These are phyloP conservation scores for Pholiota adiposa DNA, from an alignment of 1,284 basidiomycete species.

Conservation along the genomic window DNA sequence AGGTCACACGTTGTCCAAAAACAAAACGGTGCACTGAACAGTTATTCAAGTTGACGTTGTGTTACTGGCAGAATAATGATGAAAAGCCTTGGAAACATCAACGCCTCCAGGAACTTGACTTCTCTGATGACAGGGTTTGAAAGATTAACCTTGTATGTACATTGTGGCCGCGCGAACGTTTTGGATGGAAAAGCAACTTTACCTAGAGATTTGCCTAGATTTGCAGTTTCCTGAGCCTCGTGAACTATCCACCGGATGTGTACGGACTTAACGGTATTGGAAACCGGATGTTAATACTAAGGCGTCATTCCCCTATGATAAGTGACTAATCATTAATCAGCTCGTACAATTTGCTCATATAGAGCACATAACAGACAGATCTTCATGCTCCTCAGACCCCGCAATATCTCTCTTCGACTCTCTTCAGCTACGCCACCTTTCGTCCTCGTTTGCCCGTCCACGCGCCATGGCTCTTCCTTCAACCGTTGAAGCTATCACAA, in stretches of 20 bases:
- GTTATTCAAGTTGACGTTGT: background rate
- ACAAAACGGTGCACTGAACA: background rate
- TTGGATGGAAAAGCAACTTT: background rate
- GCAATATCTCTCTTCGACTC: constrained; percentile 1
- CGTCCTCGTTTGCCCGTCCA: constrained; percentile 30
- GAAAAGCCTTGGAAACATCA: no score
- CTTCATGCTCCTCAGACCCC: background rate
- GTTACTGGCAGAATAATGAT: background rate
- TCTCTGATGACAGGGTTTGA: background rate
- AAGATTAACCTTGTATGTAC: background rate
- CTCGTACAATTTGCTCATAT: constrained; percentile 3
- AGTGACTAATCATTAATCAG: constrained; percentile 25
- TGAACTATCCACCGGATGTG: constrained; percentile 1
- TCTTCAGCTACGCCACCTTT: constrained; percentile 18
- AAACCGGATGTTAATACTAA: constrained; percentile 1
- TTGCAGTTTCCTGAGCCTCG: background rate
- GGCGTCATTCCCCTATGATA: constrained; percentile 19
- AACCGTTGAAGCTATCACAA: constrained; percentile 61
- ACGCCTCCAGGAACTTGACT: background rate
- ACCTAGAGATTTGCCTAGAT: background rate
- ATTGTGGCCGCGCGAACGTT: background rate
- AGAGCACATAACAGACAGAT: constrained; percentile 4
- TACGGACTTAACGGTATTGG: background rate
- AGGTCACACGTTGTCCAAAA: background rate
- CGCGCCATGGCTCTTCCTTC: constrained; percentile 54